Evolutionary conservation across 225 moss, liverwort and hornwort genomes (phyloP).

Genomic region (Polytrichum formosum): DNA sequence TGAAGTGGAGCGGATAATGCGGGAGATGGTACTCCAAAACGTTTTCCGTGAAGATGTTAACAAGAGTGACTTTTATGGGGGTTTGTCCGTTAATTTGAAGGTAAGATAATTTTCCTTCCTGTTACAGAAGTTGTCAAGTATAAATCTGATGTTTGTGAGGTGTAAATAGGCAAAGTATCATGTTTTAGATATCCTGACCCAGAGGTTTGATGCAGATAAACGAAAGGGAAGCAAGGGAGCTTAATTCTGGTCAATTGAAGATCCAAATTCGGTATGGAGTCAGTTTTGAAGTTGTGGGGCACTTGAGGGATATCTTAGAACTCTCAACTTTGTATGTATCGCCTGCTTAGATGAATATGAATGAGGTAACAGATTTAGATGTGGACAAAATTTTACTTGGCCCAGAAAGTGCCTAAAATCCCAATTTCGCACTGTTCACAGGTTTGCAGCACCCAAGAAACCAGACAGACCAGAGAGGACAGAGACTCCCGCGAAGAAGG

Average conservation of each 20-base stretch:
- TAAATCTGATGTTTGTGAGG: no score
- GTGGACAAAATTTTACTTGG: no score
- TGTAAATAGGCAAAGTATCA: neutral
- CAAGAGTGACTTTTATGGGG: constrained; percentile 83
- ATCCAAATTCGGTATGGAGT: constrained; percentile 63
- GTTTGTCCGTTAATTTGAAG: constrained; percentile 83
- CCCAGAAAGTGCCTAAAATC: neutral
- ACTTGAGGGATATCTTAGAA: neutral
- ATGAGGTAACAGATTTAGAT: no score
- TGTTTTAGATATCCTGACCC: constrained; percentile 3
- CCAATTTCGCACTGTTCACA: constrained; percentile 23
- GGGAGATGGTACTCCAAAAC: constrained; percentile 77
- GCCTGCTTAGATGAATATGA: no score
- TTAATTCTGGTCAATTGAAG: constrained; percentile 56
- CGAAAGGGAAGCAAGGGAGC: constrained; percentile 53
- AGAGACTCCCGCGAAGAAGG: constrained; percentile 58
- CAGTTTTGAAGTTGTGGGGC: neutral
- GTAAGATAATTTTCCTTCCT: constrained; percentile 21
- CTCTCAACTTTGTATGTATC: no score
- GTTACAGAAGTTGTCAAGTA: no score
- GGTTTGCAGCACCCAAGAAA: constrained; percentile 80
- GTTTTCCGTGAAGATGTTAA: constrained; percentile 82
- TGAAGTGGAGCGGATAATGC: constrained; percentile 82
- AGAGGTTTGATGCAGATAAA: constrained; percentile 51
- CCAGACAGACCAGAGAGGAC: constrained; percentile 57